Conservation (phyloP, 192 early-diverging fungal species). For the Backusella westeae region DNA sequence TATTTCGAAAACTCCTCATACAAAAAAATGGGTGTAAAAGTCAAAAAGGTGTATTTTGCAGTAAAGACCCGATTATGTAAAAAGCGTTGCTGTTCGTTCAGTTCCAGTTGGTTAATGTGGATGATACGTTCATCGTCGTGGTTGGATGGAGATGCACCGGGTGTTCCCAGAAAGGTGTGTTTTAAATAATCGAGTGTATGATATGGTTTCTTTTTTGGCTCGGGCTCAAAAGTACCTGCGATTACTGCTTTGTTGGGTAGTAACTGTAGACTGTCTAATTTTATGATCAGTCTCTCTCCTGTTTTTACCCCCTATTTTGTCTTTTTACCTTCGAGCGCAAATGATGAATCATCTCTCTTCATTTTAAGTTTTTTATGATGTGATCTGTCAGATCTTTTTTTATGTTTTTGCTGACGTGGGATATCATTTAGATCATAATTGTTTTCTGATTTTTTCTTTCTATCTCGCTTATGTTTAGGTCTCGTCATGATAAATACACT, state of each 20-base stretch:
- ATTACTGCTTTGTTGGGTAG: not conserved
- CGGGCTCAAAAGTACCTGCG: not conserved
- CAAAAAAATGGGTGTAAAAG: conserved; percentile 94
- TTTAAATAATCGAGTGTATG: not conserved
- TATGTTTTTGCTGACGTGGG: not conserved
- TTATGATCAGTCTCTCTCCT: not conserved
- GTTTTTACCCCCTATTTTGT: not conserved
- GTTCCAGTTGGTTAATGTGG: conserved; percentile 81
- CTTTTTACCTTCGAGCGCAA: not conserved
- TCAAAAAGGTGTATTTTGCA: conserved; percentile 92
- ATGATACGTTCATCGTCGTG: conserved; percentile 62
- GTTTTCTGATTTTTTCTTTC: not conserved
- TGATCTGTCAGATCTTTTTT: not conserved
- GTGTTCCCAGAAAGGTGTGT: not conserved
- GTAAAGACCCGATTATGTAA: conserved; percentile 93
- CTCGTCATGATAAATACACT: not conserved
- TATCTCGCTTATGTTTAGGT: not conserved
- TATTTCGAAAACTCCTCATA: conserved; percentile 98
- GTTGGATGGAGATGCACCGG: not conserved
- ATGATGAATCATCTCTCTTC: not conserved
- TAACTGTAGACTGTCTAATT: conserved; percentile 1
- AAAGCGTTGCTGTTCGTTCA: conserved; percentile 80
- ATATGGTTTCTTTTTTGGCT: not conserved
- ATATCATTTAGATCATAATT: not conserved
- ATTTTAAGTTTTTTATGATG: not conserved